Percentiles rank a stretch among this genome's conserved stretches.
Evolutionary conservation across 495 filamentous ascomycete genomes (phyloP).

Genomic region (Cudoniella acicularis): DNA sequence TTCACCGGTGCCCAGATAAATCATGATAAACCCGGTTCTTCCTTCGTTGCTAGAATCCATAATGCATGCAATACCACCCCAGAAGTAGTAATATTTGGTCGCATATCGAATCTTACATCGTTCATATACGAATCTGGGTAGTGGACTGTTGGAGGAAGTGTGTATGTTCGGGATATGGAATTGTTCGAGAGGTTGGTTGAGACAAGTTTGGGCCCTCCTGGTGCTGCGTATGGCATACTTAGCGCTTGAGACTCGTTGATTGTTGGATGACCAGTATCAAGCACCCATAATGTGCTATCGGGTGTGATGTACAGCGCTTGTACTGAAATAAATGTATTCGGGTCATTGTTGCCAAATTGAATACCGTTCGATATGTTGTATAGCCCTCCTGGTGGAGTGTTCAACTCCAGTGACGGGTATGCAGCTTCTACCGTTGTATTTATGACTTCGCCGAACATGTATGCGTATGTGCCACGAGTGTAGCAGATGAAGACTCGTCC

Average conservation of each 20-base stretch:
- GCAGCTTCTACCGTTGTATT: constrained; percentile 34
- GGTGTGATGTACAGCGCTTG: constrained; percentile 38
- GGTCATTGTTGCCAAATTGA: constrained; percentile 31
- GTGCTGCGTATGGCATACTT: constrained; percentile 35
- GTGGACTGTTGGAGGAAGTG: constrained; percentile 33
- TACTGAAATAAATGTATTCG: constrained; percentile 33
- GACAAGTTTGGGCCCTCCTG: constrained; percentile 39
- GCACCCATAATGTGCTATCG: constrained; percentile 37
- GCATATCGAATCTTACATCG: constrained; percentile 40
- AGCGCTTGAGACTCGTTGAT: constrained; percentile 33
- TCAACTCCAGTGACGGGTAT: constrained; percentile 32
- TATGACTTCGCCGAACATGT: constrained; percentile 33
- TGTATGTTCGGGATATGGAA: constrained; percentile 31
- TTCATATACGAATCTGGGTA: constrained; percentile 39
- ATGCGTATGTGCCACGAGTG: constrained; percentile 32
- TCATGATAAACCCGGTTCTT: constrained; percentile 38
- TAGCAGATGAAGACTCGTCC: constrained; percentile 38
- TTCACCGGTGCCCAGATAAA: constrained; percentile 38
- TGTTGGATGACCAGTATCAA: constrained; percentile 38
- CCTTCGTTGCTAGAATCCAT: constrained; percentile 39
- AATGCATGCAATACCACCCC: constrained; percentile 38
- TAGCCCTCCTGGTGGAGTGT: constrained; percentile 29
- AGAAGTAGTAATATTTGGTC: constrained; percentile 30
- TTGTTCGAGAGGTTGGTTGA: constrained; percentile 35
- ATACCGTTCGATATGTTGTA: constrained; percentile 30